Conservation (phyloP, 495 filamentous ascomycete genomes). For the Penicillium cosmopolitanum region DNA sequence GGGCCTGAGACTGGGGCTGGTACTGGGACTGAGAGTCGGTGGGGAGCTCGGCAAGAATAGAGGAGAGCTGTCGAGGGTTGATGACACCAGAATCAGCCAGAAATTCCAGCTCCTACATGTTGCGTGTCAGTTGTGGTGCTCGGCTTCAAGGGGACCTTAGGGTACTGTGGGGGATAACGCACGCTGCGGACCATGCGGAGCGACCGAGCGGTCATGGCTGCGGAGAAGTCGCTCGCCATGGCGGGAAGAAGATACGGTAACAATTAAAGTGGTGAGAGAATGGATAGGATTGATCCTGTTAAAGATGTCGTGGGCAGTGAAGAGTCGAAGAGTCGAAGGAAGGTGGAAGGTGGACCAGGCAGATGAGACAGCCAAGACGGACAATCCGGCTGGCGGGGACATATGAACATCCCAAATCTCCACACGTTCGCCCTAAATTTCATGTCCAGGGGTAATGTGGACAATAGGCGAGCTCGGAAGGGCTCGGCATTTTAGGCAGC, state of each 20-base stretch:
- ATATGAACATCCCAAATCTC: background rate
- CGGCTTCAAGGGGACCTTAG: background rate
- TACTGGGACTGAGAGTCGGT: slow-evolving; percentile 52
- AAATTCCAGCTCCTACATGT: slow-evolving; percentile 81
- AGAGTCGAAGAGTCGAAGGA: background rate
- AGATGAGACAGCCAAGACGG: slow-evolving; percentile 6
- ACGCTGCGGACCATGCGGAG: slow-evolving; percentile 85
- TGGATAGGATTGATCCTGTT: background rate
- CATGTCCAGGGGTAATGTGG: background rate
- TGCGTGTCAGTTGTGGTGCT: slow-evolving; percentile 15
- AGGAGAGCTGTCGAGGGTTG: slow-evolving; percentile 66
- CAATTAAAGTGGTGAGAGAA: background rate
- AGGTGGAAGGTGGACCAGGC: background rate
- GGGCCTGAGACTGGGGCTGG: slow-evolving; percentile 30
- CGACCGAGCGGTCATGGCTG: slow-evolving; percentile 74
- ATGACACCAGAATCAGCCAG: slow-evolving; percentile 80
- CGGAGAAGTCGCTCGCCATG: slow-evolving; percentile 47
- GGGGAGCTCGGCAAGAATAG: slow-evolving; percentile 75
- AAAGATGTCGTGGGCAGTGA: background rate
- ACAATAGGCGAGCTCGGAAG: background rate
- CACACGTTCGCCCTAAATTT: slow-evolving; percentile 1
- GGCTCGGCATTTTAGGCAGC: slow-evolving; percentile 3
- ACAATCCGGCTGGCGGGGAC: background rate
- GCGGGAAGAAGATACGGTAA: slow-evolving; percentile 7
- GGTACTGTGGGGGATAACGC: slow-evolving; percentile 33